Conservation (phyloP, 2,329 filamentous ascomycete genomes). For the Zymoseptoria brevis region DNA sequence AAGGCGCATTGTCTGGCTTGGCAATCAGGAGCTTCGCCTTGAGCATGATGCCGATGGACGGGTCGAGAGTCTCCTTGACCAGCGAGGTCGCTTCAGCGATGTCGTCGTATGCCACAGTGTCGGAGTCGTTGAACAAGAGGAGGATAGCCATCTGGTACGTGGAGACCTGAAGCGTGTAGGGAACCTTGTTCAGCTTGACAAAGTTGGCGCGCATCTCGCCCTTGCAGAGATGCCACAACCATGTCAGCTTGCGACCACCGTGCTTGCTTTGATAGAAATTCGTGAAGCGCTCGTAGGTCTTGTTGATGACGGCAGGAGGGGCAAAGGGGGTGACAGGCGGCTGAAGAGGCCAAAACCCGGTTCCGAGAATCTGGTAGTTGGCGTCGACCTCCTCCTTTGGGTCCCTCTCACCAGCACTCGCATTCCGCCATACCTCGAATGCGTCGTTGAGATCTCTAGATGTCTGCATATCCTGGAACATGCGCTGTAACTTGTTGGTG, state of each 20-base stretch:
- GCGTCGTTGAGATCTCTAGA: constrained; percentile 91
- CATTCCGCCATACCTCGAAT: constrained; percentile 70
- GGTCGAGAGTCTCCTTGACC: constrained; percentile 73
- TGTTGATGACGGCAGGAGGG: constrained; percentile 73
- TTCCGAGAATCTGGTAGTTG: constrained; percentile 85
- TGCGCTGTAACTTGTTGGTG: constrained; percentile 97
- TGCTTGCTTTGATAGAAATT: constrained; percentile 96
- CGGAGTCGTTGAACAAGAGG: constrained; percentile 86
- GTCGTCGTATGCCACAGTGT: constrained; percentile 78
- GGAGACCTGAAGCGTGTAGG: constrained; percentile 94
- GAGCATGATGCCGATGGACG: constrained; percentile 74
- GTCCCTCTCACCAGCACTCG: constrained; percentile 56
- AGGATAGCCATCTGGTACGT: constrained; percentile 97
- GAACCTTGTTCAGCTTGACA: constrained; percentile 76
- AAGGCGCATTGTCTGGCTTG: constrained; percentile 64
- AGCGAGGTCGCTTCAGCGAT: constrained; percentile 75
- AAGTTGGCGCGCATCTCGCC: constrained; percentile 93
- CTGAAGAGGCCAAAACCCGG: constrained; percentile 92
- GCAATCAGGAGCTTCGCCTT: constrained; percentile 85
- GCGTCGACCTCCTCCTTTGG: constrained; percentile 70
- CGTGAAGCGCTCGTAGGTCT: constrained; percentile 81
- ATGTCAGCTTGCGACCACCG: constrained; percentile 89
- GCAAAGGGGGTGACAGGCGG: constrained; percentile 82
- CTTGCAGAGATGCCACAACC: constrained; percentile 98
- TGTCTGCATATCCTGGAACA: constrained; percentile 99